A percentile compares a stretch with the other conserved stretches of the same genome.
phyloP scores from a whole-genome alignment of 78 protist genomes.

The Tieghemostelium lacteum region DNA sequence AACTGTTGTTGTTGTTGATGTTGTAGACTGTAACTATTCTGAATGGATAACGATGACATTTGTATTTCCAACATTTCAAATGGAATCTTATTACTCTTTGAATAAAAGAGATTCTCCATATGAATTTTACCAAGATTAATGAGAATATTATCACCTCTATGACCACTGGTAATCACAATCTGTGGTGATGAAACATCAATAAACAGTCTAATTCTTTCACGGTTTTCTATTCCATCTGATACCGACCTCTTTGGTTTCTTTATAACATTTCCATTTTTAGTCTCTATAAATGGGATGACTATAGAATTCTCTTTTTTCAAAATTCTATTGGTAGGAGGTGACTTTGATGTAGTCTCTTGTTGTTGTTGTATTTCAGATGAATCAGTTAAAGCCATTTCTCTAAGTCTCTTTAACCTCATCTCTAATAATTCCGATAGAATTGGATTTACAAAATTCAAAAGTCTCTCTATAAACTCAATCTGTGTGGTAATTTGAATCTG shows the following conservation, averaged over 20 bases:
- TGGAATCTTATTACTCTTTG: neutral
- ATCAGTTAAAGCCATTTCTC: no score
- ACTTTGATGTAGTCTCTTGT: neutral
- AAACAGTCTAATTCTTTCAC: neutral
- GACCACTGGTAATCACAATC: slow-evolving; percentile 11
- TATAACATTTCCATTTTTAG: no score
- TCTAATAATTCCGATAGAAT: neutral
- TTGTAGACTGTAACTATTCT: neutral
- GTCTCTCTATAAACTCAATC: neutral
- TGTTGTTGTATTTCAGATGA: neutral
- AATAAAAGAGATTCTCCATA: slow-evolving; percentile 29
- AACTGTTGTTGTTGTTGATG: neutral
- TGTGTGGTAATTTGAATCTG: slow-evolving; percentile 21
- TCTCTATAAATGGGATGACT: slow-evolving; percentile 42
- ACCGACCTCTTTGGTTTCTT: neutral
- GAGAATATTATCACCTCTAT: neutral
- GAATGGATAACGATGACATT: slow-evolving; percentile 10
- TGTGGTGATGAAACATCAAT: slow-evolving; percentile 50
- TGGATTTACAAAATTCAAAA: slow-evolving; percentile 18
- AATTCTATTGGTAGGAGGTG: neutral
- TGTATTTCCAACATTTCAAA: slow-evolving; percentile 48
- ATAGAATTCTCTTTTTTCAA: slow-evolving; percentile 45
- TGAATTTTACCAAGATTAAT: slow-evolving; percentile 61
- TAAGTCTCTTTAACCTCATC: neutral
- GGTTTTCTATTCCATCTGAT: neutral